Conservation (phyloP, 257 asterid species). For the Gardenia jasminoides region DNA sequence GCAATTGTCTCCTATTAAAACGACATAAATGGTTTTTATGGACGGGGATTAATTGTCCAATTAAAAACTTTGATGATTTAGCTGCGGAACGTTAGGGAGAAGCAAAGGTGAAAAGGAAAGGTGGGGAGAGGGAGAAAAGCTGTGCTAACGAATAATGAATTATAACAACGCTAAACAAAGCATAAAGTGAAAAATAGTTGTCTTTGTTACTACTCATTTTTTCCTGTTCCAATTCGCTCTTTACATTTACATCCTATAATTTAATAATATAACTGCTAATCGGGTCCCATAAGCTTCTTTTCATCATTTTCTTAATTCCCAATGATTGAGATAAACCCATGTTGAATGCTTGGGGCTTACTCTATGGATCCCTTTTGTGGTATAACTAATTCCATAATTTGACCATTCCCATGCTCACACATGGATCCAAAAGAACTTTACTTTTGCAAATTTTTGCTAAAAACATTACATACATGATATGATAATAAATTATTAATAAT, state of each 20-base stretch:
- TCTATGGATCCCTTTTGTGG: constrained; percentile 10
- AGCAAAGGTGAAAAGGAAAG: constrained; percentile 61
- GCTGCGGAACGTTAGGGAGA: constrained; percentile 64
- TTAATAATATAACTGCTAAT: too few species aligned
- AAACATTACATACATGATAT: too few species aligned
- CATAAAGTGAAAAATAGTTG: constrained; percentile 21
- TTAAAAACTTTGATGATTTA: constrained; percentile 20
- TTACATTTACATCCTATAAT: too few species aligned
- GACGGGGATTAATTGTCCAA: constrained; percentile 3
- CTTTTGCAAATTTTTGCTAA: too few species aligned
- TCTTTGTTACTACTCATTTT: background rate
- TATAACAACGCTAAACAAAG: background rate
- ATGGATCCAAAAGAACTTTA: background rate
- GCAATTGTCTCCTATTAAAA: background rate
- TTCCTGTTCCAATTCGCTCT: too few species aligned
- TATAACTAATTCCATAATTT: background rate
- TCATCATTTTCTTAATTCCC: constrained; percentile 4
- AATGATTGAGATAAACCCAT: constrained; percentile 6
- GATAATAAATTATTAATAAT: too few species aligned
- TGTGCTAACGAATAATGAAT: background rate
- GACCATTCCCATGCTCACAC: constrained; percentile 20
- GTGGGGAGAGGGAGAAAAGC: background rate
- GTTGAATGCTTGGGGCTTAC: constrained; percentile 24
- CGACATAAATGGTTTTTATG: background rate
- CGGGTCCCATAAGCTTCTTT: too few species aligned